phyloP scores from a whole-genome alignment of 2,329 filamentous ascomycete species.

The Penicillium oxalicum region DNA sequence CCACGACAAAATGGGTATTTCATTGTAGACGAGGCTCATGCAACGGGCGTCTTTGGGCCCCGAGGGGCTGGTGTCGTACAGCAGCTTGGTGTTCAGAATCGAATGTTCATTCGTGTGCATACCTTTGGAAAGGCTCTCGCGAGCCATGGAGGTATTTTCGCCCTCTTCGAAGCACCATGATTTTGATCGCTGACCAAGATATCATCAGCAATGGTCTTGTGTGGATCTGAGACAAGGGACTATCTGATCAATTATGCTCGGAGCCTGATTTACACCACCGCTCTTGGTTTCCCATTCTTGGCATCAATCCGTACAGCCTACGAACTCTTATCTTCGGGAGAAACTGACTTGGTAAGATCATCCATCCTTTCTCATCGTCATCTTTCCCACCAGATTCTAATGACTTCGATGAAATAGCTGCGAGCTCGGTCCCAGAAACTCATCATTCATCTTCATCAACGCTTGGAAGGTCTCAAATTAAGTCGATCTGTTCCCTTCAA shows the following conservation, averaged over 20 bases:
- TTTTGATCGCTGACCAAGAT: not conserved
- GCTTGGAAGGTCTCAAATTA: constrained; percentile 37
- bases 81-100: constrained; percentile 45
- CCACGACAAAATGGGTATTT: constrained; percentile 52
- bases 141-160: constrained; percentile 59
- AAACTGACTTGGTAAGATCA: constrained; percentile 41
- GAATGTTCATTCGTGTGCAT: constrained; percentile 47
- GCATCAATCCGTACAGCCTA: constrained; percentile 55
- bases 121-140: constrained; percentile 51
- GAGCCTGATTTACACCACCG: constrained; percentile 69
- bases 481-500: constrained; percentile 29
- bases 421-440: constrained; percentile 44
- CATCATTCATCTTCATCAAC: constrained; percentile 42
- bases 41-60: constrained; percentile 46
- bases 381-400: not conserved
- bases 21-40: constrained; percentile 54
- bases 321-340: constrained; percentile 48
- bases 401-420: constrained; percentile 20
- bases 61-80: constrained; percentile 47
- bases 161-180: not conserved
- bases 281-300: constrained; percentile 57
- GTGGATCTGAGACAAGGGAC: constrained; percentile 51
- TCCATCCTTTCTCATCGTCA: constrained; percentile 2
- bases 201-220: constrained; percentile 54
- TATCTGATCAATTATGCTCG: constrained; percentile 72